phyloP scores from a whole-genome alignment of 768 basidiomycete species.

The Antrodiella citrinella region DNA sequence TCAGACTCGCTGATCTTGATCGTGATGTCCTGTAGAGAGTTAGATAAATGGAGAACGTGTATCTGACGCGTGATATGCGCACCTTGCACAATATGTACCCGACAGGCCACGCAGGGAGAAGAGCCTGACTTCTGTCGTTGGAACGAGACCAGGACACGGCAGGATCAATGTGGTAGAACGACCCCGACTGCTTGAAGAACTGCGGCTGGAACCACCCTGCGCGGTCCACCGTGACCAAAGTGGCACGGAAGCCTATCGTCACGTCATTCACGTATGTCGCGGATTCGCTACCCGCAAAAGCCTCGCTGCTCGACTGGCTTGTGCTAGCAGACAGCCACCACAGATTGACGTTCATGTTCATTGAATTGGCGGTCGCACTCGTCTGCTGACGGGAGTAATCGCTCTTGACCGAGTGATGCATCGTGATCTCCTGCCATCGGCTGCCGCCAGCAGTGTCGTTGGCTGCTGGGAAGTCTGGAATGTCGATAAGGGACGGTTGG shows the following conservation, averaged over 20 bases:
- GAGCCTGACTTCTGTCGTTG: too few species aligned
- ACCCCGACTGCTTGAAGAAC: slow-evolving; percentile 3
- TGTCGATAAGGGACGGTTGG: not conserved
- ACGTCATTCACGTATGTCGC: not conserved
- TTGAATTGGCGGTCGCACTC: not conserved
- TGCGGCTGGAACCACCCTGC: slow-evolving; percentile 7
- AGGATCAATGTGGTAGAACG: slow-evolving; percentile 1
- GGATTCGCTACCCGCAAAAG: not conserved
- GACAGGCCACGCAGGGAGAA: not conserved
- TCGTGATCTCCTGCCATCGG: not conserved
- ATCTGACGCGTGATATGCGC: too few species aligned
- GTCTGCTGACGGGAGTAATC: not conserved
- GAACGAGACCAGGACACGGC: not conserved
- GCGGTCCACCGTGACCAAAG: slow-evolving; percentile 5
- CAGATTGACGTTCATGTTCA: not conserved
- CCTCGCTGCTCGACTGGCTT: not conserved
- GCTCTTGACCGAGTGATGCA: not conserved
- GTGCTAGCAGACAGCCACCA: not conserved
- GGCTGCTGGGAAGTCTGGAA: not conserved
- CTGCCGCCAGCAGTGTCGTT: not conserved
- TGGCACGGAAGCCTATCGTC: not conserved
- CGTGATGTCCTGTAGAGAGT: not conserved
- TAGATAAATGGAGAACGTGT: too few species aligned
- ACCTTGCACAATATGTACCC: not conserved
- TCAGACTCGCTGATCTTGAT: not conserved